Base-by-base conservation (phyloP, 495 filamentous ascomycete species). In the Aspergillus nidulans region DNA sequence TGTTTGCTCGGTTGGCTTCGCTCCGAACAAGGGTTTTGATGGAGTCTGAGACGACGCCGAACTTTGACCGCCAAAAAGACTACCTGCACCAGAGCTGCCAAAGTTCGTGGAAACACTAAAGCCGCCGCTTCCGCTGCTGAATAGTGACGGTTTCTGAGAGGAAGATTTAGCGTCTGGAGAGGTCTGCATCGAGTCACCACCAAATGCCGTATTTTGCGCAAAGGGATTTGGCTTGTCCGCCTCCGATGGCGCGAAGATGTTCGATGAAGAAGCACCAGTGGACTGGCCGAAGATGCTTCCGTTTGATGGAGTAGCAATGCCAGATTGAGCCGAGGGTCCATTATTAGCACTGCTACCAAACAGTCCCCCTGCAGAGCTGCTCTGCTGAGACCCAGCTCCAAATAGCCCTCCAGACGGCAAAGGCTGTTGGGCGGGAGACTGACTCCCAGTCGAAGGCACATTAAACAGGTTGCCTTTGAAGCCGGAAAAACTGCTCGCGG, bases 111-210 rank as follows among this genome's bases (percentile, higher is more conserved):
- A 55, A 23, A 39, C 44, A 25, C 59, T 57, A 51, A 61, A 61
- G 24, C 45, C 43, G 16, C 46, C 30, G n/a, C 46, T 46, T 30
- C 56, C 57, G 10, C 48, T 45, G 53, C 60, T 56, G 34, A 66
- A 65, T 16, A 62, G 50, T 12, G 55, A 57, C 19, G 58, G 26
- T 41, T 63, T 63, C 13, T 60, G 57, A 18, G 48, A 50, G n/a
- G 47, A 32, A 19, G 46, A 58, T 52, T 77, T 75, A 15, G 63
- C 54, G 34, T 76, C 74, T 7, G 71, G 71, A 4, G 72, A 77
- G 19, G 64, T 76, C 57, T 74, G 71, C 74, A 77, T 77, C 13
- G 68, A 72, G 30, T 77, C 74, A 24, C 57, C 56, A 13, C 56
- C 58, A 44, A 66, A 53, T 18, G 61, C 62, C 24, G 59, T 49